phyloP scores from a whole-genome alignment of 2,329 filamentous ascomycete species.

The Mariannaea elegans region DNA sequence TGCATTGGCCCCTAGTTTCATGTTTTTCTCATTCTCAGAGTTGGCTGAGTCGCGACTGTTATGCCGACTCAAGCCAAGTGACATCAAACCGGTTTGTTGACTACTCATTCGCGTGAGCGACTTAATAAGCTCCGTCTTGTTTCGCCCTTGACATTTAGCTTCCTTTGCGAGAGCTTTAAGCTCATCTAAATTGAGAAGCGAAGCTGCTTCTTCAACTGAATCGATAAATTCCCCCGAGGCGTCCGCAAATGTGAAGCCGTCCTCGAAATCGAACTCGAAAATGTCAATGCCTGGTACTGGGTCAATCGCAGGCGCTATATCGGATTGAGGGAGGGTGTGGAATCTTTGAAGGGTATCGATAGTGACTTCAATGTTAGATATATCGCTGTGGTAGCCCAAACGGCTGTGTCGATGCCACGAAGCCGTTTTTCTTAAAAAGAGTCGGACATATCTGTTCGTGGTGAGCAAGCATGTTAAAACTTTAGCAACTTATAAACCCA shows the following conservation, averaged over 20 bases:
- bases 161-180: slow-evolving; percentile 86
- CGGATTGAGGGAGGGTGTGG: slow-evolving; percentile 61
- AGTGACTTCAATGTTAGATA: slow-evolving; percentile 75
- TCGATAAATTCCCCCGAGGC: slow-evolving; percentile 76
- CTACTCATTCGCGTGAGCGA: slow-evolving; percentile 79
- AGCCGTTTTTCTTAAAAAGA: slow-evolving; percentile 92
- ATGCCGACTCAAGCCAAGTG: slow-evolving; percentile 71
- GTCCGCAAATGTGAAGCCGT: slow-evolving; percentile 81
- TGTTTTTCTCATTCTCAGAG: slow-evolving; percentile 54
- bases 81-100: slow-evolving; percentile 79
- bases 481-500: slow-evolving; percentile 54
- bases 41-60: slow-evolving; percentile 65
- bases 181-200: slow-evolving; percentile 86
- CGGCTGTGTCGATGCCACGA: slow-evolving; percentile 87
- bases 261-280: slow-evolving; percentile 57
- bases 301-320: slow-evolving; percentile 24
- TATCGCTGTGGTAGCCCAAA: slow-evolving; percentile 83
- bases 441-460: slow-evolving; percentile 77
- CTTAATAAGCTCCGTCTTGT: slow-evolving; percentile 80
- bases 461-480: slow-evolving; percentile 15
- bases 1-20: slow-evolving; percentile 18
- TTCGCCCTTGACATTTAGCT: slow-evolving; percentile 86
- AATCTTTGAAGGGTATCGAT: slow-evolving; percentile 69
- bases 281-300: slow-evolving; percentile 45
- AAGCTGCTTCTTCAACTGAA: slow-evolving; percentile 83